These are phyloP conservation scores for Pythium monospermum DNA, from an alignment of 352 stramenopile genomes.

Conservation along the genomic window DNA sequence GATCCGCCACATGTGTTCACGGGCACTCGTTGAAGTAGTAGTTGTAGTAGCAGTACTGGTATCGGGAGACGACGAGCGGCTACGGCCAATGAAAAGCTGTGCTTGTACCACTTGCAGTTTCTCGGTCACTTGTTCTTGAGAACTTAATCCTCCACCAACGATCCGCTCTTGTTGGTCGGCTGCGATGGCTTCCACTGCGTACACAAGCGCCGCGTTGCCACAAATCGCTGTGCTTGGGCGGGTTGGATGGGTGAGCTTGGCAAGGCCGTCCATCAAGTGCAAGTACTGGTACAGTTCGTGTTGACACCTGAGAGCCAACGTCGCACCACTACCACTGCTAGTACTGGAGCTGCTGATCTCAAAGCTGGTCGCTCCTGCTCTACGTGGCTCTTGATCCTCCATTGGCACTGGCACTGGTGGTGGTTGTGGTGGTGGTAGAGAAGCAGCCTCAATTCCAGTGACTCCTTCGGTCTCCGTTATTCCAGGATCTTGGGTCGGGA, in stretches of 20 bases:
- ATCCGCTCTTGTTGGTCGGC: background rate
- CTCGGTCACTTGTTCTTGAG: background rate
- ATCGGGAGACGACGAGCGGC: background rate
- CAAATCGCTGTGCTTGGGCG: conserved; percentile 64
- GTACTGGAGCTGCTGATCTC: too few species aligned
- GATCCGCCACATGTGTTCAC: too few species aligned
- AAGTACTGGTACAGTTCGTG: conserved; percentile 34
- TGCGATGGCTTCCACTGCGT: conserved; percentile 20
- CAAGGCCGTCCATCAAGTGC: conserved; percentile 43
- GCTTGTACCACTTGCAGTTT: background rate
- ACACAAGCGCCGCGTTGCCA: conserved; percentile 54
- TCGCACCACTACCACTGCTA: too few species aligned
- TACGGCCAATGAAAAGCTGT: conserved; percentile 11
- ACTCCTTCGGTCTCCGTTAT: too few species aligned
- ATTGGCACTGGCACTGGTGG: too few species aligned
- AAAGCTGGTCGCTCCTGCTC: conserved; percentile 1
- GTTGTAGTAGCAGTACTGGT: background rate
- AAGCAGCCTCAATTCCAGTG: too few species aligned
- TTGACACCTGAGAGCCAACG: too few species aligned
- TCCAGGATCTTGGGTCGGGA: background rate
- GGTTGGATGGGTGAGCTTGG: conserved; percentile 30
- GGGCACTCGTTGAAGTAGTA: too few species aligned
- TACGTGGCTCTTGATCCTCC: too few species aligned
- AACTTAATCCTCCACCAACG: too few species aligned
- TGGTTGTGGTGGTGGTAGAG: too few species aligned